Percentiles rank a stretch among this genome's conserved stretches.
phyloP scores from a whole-genome alignment of 2,329 filamentous ascomycete genomes.

The Drechslera avenae region DNA sequence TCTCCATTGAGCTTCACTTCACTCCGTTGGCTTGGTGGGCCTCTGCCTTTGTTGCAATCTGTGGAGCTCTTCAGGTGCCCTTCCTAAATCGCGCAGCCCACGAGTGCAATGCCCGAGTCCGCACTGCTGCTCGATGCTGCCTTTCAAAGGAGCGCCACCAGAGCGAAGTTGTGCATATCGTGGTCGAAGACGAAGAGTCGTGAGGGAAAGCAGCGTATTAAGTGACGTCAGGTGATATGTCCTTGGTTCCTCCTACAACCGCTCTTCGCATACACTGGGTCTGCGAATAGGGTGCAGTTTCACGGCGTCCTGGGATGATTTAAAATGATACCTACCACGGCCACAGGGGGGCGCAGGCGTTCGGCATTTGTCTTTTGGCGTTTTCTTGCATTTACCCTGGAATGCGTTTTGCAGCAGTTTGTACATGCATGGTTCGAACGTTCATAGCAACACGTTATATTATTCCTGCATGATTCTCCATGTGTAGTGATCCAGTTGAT shows the following conservation, averaged over 20 bases:
- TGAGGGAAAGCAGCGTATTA: background rate
- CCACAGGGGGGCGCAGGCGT: background rate
- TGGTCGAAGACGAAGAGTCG: constrained; percentile 28
- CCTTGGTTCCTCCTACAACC: background rate
- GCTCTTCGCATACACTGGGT: constrained; percentile 1
- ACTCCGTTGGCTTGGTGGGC: constrained; percentile 69
- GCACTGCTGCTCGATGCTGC: constrained; percentile 28
- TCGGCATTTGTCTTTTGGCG: constrained; percentile 3
- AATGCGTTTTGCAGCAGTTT: background rate
- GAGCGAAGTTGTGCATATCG: constrained; percentile 33
- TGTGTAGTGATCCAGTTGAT: no score
- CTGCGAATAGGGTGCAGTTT: background rate
- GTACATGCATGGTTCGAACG: background rate
- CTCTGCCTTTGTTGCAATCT: constrained; percentile 60
- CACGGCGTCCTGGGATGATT: constrained; percentile 6
- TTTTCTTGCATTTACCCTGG: background rate
- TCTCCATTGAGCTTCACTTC: constrained; percentile 62
- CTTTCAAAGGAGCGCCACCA: constrained; percentile 21
- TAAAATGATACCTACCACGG: constrained; percentile 8
- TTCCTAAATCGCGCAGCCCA: constrained; percentile 58
- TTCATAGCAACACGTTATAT: constrained; percentile 3
- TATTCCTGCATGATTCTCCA: background rate
- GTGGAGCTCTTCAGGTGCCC: constrained; percentile 62
- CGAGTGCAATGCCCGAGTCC: constrained; percentile 36
- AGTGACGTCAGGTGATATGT: background rate